Evolutionary conservation across 2,329 filamentous ascomycete genomes (phyloP), one percentile per base, ranked within the genome.

Genomic region (Calonectria crousiana): DNA sequence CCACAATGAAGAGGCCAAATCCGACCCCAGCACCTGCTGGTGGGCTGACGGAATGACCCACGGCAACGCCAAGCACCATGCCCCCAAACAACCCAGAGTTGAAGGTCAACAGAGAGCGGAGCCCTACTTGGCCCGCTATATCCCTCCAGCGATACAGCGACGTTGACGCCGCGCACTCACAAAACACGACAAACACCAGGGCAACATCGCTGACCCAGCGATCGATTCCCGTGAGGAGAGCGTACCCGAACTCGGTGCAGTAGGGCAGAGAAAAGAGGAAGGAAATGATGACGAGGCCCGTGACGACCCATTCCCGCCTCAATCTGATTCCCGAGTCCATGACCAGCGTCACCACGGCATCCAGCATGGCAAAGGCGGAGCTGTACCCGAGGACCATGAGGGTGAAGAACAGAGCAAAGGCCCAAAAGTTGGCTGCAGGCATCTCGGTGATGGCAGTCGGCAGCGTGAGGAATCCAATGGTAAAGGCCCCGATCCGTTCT

Each of bases 351-450:
- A 89, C 88, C 6, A 89, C 85, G 6, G 88, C 89, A 76, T 92
- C 90, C 8, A 92, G 82, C 89, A 92, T 90, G 62, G 89, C 90
- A 73, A 91, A 91, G 0, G 90, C 89, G 0, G 90, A 91, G 72
- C 88, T 90, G 78, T 90, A 90, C 0, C 90, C 90, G 0, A 92
- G 86, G 0, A 91, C 87, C 73, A 91, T 87, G 9, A 92, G 84
- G 0, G 90, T 91, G 73, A 92, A 90, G 80, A 92, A 92, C 1
- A 91, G 82, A 0, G 89, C 82, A n/a, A 91, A 83, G 0, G 90
- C 89, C 90, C 90, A 92, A 75, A 89, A 91, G 52, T 90, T 90
- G 3, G 89, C 84, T 0, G 86, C 90, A 0, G 90, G 90, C 87
- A 92, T 90, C 72, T 91, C 86, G 0, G 88, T 81, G 1, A 92